phyloP scores from a whole-genome alignment of 345 rosid species.

The Rubroshorea leprosula region DNA sequence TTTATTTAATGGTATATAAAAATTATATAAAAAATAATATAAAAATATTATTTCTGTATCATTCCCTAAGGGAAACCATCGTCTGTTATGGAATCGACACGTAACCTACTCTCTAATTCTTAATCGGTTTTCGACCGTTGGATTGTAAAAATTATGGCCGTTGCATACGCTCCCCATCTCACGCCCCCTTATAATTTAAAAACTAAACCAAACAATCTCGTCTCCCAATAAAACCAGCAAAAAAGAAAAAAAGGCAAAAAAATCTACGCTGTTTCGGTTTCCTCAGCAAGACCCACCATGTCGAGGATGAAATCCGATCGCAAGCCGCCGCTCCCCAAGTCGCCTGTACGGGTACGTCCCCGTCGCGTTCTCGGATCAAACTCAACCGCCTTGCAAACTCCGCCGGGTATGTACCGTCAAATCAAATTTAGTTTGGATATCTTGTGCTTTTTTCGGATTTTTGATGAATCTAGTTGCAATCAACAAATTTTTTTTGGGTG shows the following conservation, averaged over 20 bases:
- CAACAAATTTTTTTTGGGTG: too few species aligned
- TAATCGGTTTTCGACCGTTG: conserved; percentile 27
- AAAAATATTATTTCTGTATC: too few species aligned
- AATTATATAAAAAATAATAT: too few species aligned
- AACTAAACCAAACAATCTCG: not conserved
- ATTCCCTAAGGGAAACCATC: too few species aligned
- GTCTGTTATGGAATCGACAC: not conserved
- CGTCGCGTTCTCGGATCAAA: conserved; percentile 44
- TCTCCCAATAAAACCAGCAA: not conserved
- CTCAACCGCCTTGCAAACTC: conserved; percentile 42
- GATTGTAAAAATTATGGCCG: conserved; percentile 40
- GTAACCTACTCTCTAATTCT: conserved; percentile 16
- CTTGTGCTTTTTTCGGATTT: not conserved
- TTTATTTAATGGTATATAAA: too few species aligned
- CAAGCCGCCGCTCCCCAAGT: conserved; percentile 76
- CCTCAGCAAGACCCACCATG: conserved; percentile 29
- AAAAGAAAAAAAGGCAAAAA: conserved; percentile 1
- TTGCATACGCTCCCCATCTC: conserved; percentile 34
- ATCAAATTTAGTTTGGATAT: not conserved
- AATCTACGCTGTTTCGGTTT: too few species aligned
- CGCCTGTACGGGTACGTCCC: conserved; percentile 59
- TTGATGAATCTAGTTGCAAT: not conserved
- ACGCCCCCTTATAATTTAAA: conserved; percentile 13
- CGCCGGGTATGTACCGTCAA: conserved; percentile 43
- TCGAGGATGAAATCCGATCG: conserved; percentile 49